Evolutionary conservation across 1,139 yeast genomes (phyloP), one percentile per base, ranked within the genome.

Genomic region (Yamadazyma membranifaciens): DNA sequence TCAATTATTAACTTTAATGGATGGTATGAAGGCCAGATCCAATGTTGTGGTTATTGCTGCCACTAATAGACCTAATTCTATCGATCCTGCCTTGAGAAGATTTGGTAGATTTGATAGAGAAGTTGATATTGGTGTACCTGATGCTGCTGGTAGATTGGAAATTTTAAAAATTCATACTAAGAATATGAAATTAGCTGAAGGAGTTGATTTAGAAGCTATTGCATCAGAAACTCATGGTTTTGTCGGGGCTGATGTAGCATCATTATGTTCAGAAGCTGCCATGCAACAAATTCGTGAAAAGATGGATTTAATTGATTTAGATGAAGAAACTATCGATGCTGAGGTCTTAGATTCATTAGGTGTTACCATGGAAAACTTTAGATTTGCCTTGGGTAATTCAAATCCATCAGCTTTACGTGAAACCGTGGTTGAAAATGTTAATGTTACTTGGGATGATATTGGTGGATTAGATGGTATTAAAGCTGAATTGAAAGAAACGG

Each of bases 361-460:
- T 47, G 98, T 94, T 45, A 91, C 98, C 28, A 92, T 91, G 98
- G 98, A 94, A 54, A 92, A 94, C 79, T 94, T 94, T 74, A 83
- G 94, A 72, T 92, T 92, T 59, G 98, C 99, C 6, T 79, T 94
- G 45, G 97, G 98, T 62, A 89, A 88, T 71, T 89, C 98, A 52
- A 94, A 94, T 67, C 99, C 99, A 65, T 88, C 97, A 48, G 99
- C 99, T 4, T 79, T 94, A 57, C 95, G 99, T 75, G 99, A 94
- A 74, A 94, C 98, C 42, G 98, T 92, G 56, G 98, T 94, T 51
- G 98, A 94, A 74, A 84, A 89, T 56, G 98, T 92, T 63, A 92
- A 92, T 62, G 98, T 94, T 59, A 88, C 96, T 44, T 92, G 98
- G 98, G 95, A 88, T 61, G 98, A 92, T 62, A 78, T 79, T 69